A percentile compares a stretch with the other conserved stretches of the same genome.
These are phyloP conservation scores for Mucuna pruriens DNA, from an alignment of 306 rosid species.

Conservation along the genomic window DNA sequence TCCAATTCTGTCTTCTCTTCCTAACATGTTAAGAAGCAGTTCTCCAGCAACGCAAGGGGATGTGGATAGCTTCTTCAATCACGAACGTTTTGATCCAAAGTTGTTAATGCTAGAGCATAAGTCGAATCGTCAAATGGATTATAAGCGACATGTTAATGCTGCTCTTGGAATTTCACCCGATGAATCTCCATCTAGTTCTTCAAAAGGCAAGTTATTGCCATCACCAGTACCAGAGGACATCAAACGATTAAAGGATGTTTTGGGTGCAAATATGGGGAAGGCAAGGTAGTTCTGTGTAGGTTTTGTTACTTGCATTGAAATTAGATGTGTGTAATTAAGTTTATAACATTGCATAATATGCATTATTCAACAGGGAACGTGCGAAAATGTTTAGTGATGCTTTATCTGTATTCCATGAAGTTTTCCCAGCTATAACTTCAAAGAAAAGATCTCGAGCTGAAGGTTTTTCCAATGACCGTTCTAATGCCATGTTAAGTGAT, in stretches of 20 bases:
- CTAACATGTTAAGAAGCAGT: conserved; percentile 84
- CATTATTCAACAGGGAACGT: conserved; percentile 75
- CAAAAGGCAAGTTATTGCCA: conserved; percentile 76
- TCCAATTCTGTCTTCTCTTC: conserved; percentile 83
- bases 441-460: conserved; percentile 97
- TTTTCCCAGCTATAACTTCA: conserved; percentile 78
- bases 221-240: conserved; percentile 75
- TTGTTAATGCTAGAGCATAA: conserved; percentile 71
- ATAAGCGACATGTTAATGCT: conserved; percentile 60
- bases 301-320: conserved; percentile 43
- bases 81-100: conserved; percentile 76
- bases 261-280: conserved; percentile 59
- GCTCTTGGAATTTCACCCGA: conserved; percentile 83
- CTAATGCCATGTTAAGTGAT: conserved; percentile 68
- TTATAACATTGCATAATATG: conserved; percentile 38
- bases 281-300: conserved; percentile 80
- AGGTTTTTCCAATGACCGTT: conserved; percentile 68
- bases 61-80: conserved; percentile 66
- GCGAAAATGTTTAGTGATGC: conserved; percentile 76
- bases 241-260: conserved; percentile 64
- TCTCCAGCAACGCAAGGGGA: conserved; percentile 73
- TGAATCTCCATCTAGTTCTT: conserved; percentile 81
- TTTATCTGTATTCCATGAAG: conserved; percentile 73
- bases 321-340: conserved; percentile 40
- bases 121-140: conserved; percentile 75